Base-by-base conservation (phyloP, 2,329 filamentous ascomycete species). In the Sporothrix pseudoabietina region DNA sequence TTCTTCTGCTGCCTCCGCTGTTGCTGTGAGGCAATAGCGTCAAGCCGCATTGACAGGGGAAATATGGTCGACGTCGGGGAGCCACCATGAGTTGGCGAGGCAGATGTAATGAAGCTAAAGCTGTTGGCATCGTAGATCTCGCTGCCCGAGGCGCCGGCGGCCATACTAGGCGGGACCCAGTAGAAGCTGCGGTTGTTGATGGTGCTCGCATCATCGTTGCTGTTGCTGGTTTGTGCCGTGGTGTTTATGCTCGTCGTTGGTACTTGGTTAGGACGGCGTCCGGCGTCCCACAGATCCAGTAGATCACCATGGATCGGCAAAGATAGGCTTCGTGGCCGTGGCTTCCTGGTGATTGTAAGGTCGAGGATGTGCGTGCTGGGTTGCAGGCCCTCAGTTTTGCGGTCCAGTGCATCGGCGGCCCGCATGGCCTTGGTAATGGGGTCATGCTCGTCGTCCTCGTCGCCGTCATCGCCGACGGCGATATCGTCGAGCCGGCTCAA, bases 381-480 rank as follows among this genome's bases (percentile, higher is more conserved):
- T 75, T 90, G 87, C n/a, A 89, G 79, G 30, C 81, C 85, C 66
- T 85, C 87, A 0, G 87, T 89, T 75, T 87, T 82, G 71, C 83
- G 83, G 77, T 90, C 86, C 52, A 90, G 19, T 12, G 66, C 66
- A 35, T 69, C 66, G 66, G 66, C 66, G 3, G 66, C 66, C 26
- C 66, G 66, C 66, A 69, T 90, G 49, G 87, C 87, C 76, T 81
- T 83, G 30, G 83, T 84, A 73, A 84, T 85, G 61, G 87, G 86
- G 76, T 89, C 87, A 55, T 73, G 78, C 65, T 77, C 75, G 26
- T 76, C 76, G 19, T 75, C 74, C 57, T 77, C 75, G n/a, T 76
- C 76, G 19, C 75, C 74, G 76, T 73, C 70, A 35, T 74, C 75
- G 57, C 75, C 75, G 55, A 26, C 57, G 14, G n/a, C 54, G 6